Evolutionary conservation across 2,329 filamentous ascomycete species (phyloP).

Genomic region (Aspergillus costaricaensis): DNA sequence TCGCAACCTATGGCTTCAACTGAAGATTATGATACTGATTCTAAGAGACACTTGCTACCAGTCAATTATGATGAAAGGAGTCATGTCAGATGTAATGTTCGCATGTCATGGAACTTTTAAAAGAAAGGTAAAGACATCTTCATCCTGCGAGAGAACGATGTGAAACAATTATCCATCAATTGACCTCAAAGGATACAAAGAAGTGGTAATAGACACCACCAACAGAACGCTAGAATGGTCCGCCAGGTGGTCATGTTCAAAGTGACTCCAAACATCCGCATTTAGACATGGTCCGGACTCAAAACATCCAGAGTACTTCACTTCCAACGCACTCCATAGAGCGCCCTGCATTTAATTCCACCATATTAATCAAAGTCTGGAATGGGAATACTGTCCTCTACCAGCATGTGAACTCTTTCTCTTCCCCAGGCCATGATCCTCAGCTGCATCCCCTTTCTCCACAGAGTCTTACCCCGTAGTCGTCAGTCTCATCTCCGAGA

Average conservation of each 20-base stretch:
- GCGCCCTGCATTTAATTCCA: neutral
- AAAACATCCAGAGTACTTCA: neutral
- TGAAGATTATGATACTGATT: too few relatives aligned
- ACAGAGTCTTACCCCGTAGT: neutral
- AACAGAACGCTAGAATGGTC: neutral
- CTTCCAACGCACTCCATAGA: neutral
- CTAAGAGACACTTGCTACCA: too few relatives aligned
- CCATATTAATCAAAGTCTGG: neutral
- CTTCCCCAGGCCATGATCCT: too few relatives aligned
- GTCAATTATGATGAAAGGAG: too few relatives aligned
- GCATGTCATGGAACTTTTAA: too few relatives aligned
- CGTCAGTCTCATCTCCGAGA: constrained; percentile 16
- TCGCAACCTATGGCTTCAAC: too few relatives aligned
- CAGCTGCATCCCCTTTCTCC: neutral
- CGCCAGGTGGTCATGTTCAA: neutral
- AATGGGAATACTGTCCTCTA: neutral
- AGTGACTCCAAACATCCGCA: neutral
- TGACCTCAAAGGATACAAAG: neutral
- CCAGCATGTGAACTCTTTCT: too few relatives aligned
- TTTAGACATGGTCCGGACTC: neutral
- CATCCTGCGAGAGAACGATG: too few relatives aligned
- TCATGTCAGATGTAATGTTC: too few relatives aligned
- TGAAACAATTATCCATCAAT: too few relatives aligned
- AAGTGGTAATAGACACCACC: neutral
- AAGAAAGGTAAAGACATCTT: too few relatives aligned